A percentile compares a stretch with the other conserved stretches of the same genome.
Conservation (phyloP, 345 rosid species). For the Luvunga scandens region DNA sequence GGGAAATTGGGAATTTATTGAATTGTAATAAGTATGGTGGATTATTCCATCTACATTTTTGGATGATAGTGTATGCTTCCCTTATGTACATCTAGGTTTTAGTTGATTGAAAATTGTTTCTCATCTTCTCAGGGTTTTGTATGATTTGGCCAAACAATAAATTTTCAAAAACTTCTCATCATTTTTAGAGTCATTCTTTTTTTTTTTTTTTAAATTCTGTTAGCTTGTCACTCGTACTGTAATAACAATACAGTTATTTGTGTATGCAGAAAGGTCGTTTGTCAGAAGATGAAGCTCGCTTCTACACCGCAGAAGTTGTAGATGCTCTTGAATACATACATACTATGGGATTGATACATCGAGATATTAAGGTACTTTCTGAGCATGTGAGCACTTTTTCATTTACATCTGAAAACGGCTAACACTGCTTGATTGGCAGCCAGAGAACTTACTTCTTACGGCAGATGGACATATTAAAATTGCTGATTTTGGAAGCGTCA, state of each 20-base stretch:
- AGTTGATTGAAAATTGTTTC: background rate
- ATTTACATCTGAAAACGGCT: conserved; percentile 19
- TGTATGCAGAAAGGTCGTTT: conserved; percentile 70
- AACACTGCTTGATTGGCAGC: conserved; percentile 52
- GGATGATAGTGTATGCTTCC: background rate
- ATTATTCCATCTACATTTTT: background rate
- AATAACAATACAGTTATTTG: conserved; percentile 11
- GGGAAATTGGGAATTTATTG: background rate
- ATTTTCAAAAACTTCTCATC: background rate
- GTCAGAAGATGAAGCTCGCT: conserved; percentile 87
- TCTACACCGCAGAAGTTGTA: conserved; percentile 86
- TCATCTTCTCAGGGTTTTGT: background rate
- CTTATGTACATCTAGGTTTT: background rate
- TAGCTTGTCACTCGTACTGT: conserved; percentile 5
- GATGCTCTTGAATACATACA: conserved; percentile 98
- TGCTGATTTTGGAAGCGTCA: conserved; percentile 98
- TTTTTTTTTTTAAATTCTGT: background rate
- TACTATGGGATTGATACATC: conserved; percentile 86
- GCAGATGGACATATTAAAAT: conserved; percentile 86
- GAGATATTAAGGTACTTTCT: conserved; percentile 84
- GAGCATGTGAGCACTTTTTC: conserved; percentile 7
- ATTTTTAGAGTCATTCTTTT: background rate
- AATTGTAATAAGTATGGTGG: background rate
- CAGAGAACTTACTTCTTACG: conserved; percentile 84
- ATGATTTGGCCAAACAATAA: background rate